Base-by-base conservation (phyloP, 768 basidiomycete species). In the Amanita molliuscula region DNA sequence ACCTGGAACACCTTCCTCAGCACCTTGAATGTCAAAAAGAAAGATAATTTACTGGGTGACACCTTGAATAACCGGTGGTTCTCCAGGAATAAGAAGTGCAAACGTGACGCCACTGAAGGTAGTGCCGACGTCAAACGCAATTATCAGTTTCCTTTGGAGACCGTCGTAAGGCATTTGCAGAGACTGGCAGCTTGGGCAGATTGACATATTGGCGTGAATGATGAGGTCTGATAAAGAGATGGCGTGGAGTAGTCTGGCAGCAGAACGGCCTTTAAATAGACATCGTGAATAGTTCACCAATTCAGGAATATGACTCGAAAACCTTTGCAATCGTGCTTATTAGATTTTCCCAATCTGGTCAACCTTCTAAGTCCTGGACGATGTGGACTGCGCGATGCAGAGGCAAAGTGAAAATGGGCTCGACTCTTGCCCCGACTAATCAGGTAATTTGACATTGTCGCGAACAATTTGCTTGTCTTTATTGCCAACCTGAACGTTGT, bases 121-220 rank as follows among this genome's bases (percentile, higher is more conserved):
- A 1, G 72, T 78, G 5, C 77, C 77, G 3, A 78, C 58, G 50
- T 78, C 77, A 34, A 78, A 72, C 0, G 73, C 74, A 20, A 78
- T 53, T 4, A 77, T 70, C 5, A 78, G 61, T 52, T 68, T 70
- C 33, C 68, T 66, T 29, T 56, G 51, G 11, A 62, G 16, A 15
- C 76, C 77, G 36, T 25, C 55, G 61, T 73, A 74, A 2, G 67
- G 65, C 29, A 61, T 55, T 57, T 70, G 21, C n/a, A 38, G 47
- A 20, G 11, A 58, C 31, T 3, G 7, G 26, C 26, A 28, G 26
- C 26, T 28, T 9, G 26, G 8, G 26, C 26, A 28, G 26, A 53
- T 18, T 18, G 54, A 37, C 60, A 59, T 62, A 15, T 10, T 35
- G 34, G 40, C 16, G 23, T 7, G 2, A n/a, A 16, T 34, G n/a